These are phyloP conservation scores for Leptographium wingfieldii DNA, from an alignment of 2,329 filamentous ascomycete genomes.

Conservation along the genomic window DNA sequence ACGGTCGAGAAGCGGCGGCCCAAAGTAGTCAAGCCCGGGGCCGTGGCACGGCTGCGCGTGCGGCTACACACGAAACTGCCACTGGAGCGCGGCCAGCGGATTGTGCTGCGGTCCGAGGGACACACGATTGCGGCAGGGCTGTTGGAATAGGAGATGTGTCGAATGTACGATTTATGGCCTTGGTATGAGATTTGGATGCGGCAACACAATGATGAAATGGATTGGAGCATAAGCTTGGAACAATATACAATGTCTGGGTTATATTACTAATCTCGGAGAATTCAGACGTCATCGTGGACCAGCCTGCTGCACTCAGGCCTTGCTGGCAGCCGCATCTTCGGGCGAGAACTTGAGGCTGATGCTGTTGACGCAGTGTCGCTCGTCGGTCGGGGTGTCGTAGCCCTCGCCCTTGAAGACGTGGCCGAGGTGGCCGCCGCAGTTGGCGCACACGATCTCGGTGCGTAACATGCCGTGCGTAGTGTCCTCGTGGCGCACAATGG, in stretches of 20 bases:
- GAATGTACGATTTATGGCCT: too few relatives aligned
- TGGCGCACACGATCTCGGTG: constrained; percentile 87
- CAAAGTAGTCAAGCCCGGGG: constrained; percentile 67
- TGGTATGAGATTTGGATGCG: too few relatives aligned
- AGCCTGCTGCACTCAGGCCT: background rate
- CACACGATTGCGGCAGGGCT: constrained; percentile 80
- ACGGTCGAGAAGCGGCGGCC: constrained; percentile 71
- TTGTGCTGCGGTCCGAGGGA: constrained; percentile 70
- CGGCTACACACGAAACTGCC: constrained; percentile 64
- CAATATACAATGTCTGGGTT: too few relatives aligned
- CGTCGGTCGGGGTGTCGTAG: constrained; percentile 74
- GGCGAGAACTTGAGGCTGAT: constrained; percentile 72
- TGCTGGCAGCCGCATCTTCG: constrained; percentile 31
- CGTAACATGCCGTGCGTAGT: constrained; percentile 65
- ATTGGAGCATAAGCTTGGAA: too few relatives aligned
- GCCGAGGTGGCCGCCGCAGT: constrained; percentile 84
- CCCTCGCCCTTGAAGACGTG: constrained; percentile 90
- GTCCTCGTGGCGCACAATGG: constrained; percentile 74
- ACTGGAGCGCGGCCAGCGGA: constrained; percentile 64
- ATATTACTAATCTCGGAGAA: too few relatives aligned
- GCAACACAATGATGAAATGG: background rate
- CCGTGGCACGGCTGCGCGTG: constrained; percentile 64
- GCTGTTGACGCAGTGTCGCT: constrained; percentile 95
- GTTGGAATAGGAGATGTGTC: constrained; percentile 42
- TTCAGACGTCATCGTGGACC: too few relatives aligned